A percentile compares a stretch with the other conserved stretches of the same genome.
phyloP scores from a whole-genome alignment of 495 filamentous ascomycete species.

The Thermothielavioides terrestris region DNA sequence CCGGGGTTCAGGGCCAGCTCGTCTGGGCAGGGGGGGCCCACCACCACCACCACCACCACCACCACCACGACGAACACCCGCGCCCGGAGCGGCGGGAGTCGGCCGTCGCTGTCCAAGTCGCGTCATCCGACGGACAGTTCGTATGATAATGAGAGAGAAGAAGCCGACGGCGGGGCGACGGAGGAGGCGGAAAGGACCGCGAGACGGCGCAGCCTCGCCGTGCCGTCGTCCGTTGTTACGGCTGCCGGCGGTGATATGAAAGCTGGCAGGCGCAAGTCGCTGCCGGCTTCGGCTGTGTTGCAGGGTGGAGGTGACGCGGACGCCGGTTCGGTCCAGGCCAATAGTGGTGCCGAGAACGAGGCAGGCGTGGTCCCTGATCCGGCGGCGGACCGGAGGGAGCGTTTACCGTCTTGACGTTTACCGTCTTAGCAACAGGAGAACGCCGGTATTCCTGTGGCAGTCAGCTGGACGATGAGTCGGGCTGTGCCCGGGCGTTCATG shows the following conservation, averaged over 20 bases:
- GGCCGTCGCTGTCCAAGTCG: slow-evolving; percentile 5
- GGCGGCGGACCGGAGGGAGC: too few relatives aligned
- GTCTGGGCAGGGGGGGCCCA: background rate
- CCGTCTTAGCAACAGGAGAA: too few relatives aligned
- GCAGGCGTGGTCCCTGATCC: too few relatives aligned
- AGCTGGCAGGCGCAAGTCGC: slow-evolving; percentile 16
- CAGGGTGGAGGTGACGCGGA: slow-evolving; percentile 6
- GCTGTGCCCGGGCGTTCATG: too few relatives aligned
- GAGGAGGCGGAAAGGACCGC: background rate
- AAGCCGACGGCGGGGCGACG: background rate
- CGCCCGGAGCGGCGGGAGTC: slow-evolving; percentile 11
- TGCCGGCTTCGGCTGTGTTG: slow-evolving; percentile 5
- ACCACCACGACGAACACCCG: background rate
- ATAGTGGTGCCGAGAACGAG: background rate
- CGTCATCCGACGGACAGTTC: background rate
- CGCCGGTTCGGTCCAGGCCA: background rate
- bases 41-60: too few relatives aligned
- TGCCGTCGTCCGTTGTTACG: background rate
- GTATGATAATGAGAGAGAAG: background rate
- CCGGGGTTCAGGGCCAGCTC: slow-evolving; percentile 20
- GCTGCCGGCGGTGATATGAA: background rate
- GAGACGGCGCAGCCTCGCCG: background rate
- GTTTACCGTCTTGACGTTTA: too few relatives aligned
- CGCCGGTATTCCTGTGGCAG: too few relatives aligned
- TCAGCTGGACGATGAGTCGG: too few relatives aligned